Evolutionary conservation across 768 basidiomycete species (phyloP).

Genomic region (Terana coerulea): DNA sequence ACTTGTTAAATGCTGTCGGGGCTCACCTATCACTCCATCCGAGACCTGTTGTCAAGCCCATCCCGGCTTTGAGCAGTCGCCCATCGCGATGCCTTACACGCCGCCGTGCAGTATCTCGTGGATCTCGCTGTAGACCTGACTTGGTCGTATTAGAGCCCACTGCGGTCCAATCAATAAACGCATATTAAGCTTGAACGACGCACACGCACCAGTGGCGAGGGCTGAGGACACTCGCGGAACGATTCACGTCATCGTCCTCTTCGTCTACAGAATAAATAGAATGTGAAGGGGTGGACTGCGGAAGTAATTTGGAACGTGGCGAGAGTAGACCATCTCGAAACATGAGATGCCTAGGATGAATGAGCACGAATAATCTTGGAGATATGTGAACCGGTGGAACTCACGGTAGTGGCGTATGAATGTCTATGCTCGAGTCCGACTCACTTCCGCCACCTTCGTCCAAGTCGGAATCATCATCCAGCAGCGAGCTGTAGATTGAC

Average conservation of each 20-base stretch:
- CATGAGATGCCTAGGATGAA: slow-evolving; percentile 33
- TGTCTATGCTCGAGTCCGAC: slow-evolving; percentile 35
- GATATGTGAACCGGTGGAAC: slow-evolving; percentile 11
- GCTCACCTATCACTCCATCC: slow-evolving; percentile 39
- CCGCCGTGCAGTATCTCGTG: slow-evolving; percentile 32
- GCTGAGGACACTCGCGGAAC: slow-evolving; percentile 24
- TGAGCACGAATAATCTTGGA: not conserved
- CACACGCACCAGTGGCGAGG: too few species aligned
- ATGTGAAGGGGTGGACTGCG: slow-evolving; percentile 20
- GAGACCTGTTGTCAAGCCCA: slow-evolving; percentile 38
- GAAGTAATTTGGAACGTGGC: slow-evolving; percentile 35
- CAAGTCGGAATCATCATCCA: slow-evolving; percentile 12
- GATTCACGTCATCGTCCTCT: not conserved
- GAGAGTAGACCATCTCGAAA: slow-evolving; percentile 37
- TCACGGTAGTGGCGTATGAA: slow-evolving; percentile 37
- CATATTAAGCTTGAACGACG: too few species aligned
- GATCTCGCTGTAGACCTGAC: slow-evolving; percentile 31
- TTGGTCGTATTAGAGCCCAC: slow-evolving; percentile 26
- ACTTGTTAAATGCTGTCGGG: not conserved
- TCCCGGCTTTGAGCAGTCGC: slow-evolving; percentile 31
- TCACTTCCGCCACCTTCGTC: slow-evolving; percentile 27
- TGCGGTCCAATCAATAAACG: slow-evolving; percentile 11
- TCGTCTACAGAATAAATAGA: slow-evolving; percentile 11
- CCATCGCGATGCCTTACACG: slow-evolving; percentile 35
- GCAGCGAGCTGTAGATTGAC: slow-evolving; percentile 5